Evolutionary conservation across 1,284 basidiomycete genomes (phyloP), one percentile per base, ranked within the genome.

Genomic region (Ceratobasidium sp.): DNA sequence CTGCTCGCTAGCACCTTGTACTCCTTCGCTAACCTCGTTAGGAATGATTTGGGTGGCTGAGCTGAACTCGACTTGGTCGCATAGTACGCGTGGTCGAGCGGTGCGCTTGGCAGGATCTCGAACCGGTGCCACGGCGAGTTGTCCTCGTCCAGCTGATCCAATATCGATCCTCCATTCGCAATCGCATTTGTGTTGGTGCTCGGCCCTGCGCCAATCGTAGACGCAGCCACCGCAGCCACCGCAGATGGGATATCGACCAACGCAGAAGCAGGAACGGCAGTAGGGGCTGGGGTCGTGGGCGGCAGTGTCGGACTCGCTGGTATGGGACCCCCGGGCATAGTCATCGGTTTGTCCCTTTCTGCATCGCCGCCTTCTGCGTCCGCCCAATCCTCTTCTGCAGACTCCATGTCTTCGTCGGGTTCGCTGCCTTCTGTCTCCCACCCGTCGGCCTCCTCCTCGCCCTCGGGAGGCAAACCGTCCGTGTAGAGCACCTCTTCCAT

Each of bases 51-150:
- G 5, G 88, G 87, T 8, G 90, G 88, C 75, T 89, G 87, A 2
- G 84, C 83, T 28, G 77, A 73, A 3, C 77, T 72, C 0, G 87
- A 84, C 4, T 83, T 77, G 33, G 86, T 85, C n/a, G 82, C 82
- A 77, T 86, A 86, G 81, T 90, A 96, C 14, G 92, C 90, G 76
- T 96, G 94, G 77, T 96, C 94, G 48, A 76, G 77, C 11, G 94
- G 94, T 12, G 91, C 88, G 48, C 86, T 84, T 44, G 92, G 81
- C 48, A 94, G 82, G 42, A 95, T 82, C 72, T 89, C 88, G 78
- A 96, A 96, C 25, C 87, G 87, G 74, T 87, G 87, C 92, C 92
- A 94, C 36, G 82, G 77, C 8, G 58, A 73, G 8, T 76, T 73
- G 7, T 77, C 73, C 36, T 77, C 75, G 30, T 81, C 77, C 25